Evolutionary conservation across 108 stramenopile species (phyloP), one percentile per base, ranked within the genome.

Genomic region (Pinguiococcus pyrenoidosus): DNA sequence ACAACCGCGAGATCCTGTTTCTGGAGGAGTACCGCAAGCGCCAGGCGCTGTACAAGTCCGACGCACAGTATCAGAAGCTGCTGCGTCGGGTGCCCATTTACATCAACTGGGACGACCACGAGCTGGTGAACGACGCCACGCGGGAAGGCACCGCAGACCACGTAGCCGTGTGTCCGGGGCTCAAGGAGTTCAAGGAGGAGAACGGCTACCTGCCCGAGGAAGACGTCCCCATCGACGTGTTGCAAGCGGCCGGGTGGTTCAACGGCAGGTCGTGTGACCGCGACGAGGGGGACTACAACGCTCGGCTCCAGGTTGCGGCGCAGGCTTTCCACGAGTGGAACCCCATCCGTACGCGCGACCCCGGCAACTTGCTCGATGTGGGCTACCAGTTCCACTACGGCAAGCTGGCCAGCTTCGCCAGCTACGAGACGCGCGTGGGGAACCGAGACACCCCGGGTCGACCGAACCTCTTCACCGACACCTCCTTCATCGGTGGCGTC

Each of bases 291-390:
- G 4, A 17, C 16, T 27, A n/a, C 3, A 16, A 26, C 0, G 0
- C 20, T 4, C 49, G 64, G 7, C 29, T 59, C 23, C 41, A 44
- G 14, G 39, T 20, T 22, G 64, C 64, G 0, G 35, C 50, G 22
- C 49, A 51, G 26, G 64, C 64, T 2, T 66, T 57, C 50, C 32
- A 50, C 48, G 64, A 66, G 43, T 59, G 56, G 64, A 66, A 57
- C 56, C 64, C 64, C 14, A n/a, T 66, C 17, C 46, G 64, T n/a
- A n/a, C n/a, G 18, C 6, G 34, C 0, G 40, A n/a, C 6, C 29
- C 39, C 27, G 64, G 56, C n/a, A 14, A 4, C 1, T 41, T 56
- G 39, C 27, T 66, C 12, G 39, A 50, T 8, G 35, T 23, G 27
- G 16, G 28, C 12, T 21, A 66, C 45, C 23, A 43, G 16, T 33